phyloP scores from a whole-genome alignment of 164 flowering plant species.

The Macadamia tetraphylla region DNA sequence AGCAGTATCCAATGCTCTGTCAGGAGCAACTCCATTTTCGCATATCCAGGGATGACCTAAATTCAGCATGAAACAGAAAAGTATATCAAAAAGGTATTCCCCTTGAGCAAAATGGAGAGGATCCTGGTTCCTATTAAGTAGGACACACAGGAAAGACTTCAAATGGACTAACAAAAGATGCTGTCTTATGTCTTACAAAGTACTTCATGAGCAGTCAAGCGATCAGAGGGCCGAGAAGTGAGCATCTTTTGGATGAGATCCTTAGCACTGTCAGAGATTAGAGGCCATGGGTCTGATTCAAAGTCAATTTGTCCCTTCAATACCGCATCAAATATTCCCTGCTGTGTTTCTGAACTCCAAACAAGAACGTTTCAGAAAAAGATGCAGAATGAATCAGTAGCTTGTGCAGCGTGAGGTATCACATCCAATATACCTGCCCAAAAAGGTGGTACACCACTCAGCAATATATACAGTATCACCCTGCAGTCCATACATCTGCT shows the following conservation, averaged over 20 bases:
- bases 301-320: slow-evolving; percentile 92
- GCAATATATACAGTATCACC: slow-evolving; percentile 78
- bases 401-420: background rate
- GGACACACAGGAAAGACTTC: background rate
- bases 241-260: slow-evolving; percentile 91
- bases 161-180: background rate
- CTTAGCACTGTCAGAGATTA: slow-evolving; percentile 94
- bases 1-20: slow-evolving; percentile 87
- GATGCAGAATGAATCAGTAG: background rate
- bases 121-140: background rate
- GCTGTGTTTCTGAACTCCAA: slow-evolving; percentile 51
- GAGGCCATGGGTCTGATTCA: slow-evolving; percentile 98
- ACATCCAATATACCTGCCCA: slow-evolving; percentile 77
- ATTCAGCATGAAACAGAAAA: background rate
- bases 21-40: slow-evolving; percentile 99
- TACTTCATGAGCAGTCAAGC: slow-evolving; percentile 96
- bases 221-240: slow-evolving; percentile 67
- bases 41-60: slow-evolving; percentile 99
- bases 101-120: background rate
- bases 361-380: background rate
- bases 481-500: slow-evolving; percentile 99
- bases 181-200: slow-evolving; percentile 70
- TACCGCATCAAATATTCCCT: slow-evolving; percentile 80
- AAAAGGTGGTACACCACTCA: slow-evolving; percentile 98
- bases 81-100: background rate